Evolutionary conservation across 1,284 basidiomycete genomes (phyloP).

Genomic region (Ganoderma multipileum): DNA sequence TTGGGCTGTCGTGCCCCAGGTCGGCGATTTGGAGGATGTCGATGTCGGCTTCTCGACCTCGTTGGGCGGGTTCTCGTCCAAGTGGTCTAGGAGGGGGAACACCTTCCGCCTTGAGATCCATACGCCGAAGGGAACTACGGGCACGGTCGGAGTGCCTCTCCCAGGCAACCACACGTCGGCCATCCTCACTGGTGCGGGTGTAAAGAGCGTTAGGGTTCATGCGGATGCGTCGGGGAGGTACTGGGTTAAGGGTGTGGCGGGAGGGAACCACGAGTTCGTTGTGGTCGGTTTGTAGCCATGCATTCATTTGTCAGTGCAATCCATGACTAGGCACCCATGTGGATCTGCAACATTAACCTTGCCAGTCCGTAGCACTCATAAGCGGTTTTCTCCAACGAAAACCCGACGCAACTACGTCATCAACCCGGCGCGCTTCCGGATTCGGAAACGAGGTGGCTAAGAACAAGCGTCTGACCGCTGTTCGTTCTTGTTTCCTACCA

Average conservation of each 20-base stretch:
- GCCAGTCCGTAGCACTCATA: not conserved
- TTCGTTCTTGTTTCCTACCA: too few relatives aligned
- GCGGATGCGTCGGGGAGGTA: constrained; percentile 20
- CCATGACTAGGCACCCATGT: not conserved
- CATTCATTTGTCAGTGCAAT: not conserved
- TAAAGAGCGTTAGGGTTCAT: not conserved
- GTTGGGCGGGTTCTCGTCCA: constrained; percentile 25
- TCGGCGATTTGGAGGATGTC: constrained; percentile 23
- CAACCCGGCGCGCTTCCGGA: too few relatives aligned
- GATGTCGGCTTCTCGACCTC: constrained; percentile 26
- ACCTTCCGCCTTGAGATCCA: constrained; percentile 21
- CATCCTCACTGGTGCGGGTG: not conserved
- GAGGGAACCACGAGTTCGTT: constrained; percentile 23
- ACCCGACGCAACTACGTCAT: too few relatives aligned
- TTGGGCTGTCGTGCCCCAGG: constrained; percentile 26
- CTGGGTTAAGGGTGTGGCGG: constrained; percentile 17
- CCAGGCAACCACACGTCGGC: constrained; percentile 14
- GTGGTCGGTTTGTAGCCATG: constrained; percentile 11
- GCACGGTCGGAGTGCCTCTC: constrained; percentile 23
- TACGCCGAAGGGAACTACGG: constrained; percentile 24
- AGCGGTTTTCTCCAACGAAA: too few relatives aligned
- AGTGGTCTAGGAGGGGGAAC: constrained; percentile 14
- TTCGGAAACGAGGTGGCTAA: too few relatives aligned
- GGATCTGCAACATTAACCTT: too few relatives aligned
- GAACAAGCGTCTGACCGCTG: too few relatives aligned